phyloP scores from a whole-genome alignment of 2,329 filamentous ascomycete species.

The Alternaria arbusti region DNA sequence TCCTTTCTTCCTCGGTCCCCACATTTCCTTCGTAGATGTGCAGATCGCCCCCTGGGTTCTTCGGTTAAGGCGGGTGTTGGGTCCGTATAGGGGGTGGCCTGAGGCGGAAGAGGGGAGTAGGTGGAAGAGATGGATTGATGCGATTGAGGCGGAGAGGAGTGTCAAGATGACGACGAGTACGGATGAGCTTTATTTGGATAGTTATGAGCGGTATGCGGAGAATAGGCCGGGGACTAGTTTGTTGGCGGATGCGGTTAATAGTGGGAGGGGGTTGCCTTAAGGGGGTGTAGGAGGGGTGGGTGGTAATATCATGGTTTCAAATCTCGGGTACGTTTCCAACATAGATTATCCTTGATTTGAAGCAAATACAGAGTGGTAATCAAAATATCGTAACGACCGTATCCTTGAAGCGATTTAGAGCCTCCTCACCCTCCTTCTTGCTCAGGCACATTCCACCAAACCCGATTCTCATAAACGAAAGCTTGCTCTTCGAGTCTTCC shows the following conservation, averaged over 20 bases:
- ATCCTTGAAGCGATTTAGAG: too few relatives aligned
- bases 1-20: slow-evolving; percentile 70
- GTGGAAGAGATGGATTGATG: slow-evolving; percentile 73
- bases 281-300: neutral
- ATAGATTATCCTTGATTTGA: too few relatives aligned
- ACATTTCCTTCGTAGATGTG: slow-evolving; percentile 72
- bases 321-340: too few relatives aligned
- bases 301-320: too few relatives aligned
- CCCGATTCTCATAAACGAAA: too few relatives aligned
- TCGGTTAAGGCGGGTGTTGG: slow-evolving; percentile 69
- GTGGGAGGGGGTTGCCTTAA: slow-evolving; percentile 60
- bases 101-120: slow-evolving; percentile 67
- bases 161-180: slow-evolving; percentile 72
- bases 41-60: slow-evolving; percentile 79
- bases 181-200: slow-evolving; percentile 70
- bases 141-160: slow-evolving; percentile 68
- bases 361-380: too few relatives aligned
- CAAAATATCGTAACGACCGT: too few relatives aligned
- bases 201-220: slow-evolving; percentile 68
- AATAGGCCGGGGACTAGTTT: slow-evolving; percentile 66
- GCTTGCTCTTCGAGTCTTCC: too few relatives aligned
- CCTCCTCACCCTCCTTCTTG: too few relatives aligned
- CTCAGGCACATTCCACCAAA: too few relatives aligned
- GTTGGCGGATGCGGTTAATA: slow-evolving; percentile 66
- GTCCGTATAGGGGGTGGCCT: slow-evolving; percentile 70